phyloP scores from a whole-genome alignment of 2,329 filamentous ascomycete species.

The Chalaropsis ovoidea region DNA sequence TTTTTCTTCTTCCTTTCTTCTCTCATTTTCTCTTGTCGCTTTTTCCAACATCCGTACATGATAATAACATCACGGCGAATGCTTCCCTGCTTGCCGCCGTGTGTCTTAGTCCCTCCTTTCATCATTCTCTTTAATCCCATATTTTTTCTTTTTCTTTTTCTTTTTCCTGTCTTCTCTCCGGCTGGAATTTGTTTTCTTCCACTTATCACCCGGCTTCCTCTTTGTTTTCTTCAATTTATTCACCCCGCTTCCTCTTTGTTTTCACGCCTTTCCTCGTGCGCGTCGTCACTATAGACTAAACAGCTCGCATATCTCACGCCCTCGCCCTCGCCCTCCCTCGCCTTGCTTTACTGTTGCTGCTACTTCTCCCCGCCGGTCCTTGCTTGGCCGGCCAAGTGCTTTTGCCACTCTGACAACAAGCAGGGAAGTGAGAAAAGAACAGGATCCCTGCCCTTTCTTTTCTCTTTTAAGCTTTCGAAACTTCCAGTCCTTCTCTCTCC shows the following conservation, averaged over 20 bases:
- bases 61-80: no score
- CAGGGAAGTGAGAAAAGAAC: background rate
- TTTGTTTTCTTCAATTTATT: no score
- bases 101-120: background rate
- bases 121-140: no score
- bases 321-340: no score
- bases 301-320: background rate
- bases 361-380: background rate
- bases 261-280: background rate
- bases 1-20: background rate
- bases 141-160: no score
- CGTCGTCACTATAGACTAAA: background rate
- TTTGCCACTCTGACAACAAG: conserved; percentile 3
- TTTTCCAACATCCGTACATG: no score
- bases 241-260: no score
- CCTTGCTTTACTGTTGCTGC: background rate
- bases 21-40: no score
- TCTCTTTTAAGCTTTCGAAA: conserved; percentile 14
- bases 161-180: background rate
- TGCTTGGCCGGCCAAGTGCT: background rate
- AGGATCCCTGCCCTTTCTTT: conserved; percentile 11
- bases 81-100: no score
- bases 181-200: no score
- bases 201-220: no score
- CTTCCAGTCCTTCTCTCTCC: conserved; percentile 1